A percentile compares a stretch with the other conserved stretches of the same genome.
These are phyloP conservation scores for Clausena lansium DNA, from an alignment of 345 rosid genomes.

Conservation along the genomic window DNA sequence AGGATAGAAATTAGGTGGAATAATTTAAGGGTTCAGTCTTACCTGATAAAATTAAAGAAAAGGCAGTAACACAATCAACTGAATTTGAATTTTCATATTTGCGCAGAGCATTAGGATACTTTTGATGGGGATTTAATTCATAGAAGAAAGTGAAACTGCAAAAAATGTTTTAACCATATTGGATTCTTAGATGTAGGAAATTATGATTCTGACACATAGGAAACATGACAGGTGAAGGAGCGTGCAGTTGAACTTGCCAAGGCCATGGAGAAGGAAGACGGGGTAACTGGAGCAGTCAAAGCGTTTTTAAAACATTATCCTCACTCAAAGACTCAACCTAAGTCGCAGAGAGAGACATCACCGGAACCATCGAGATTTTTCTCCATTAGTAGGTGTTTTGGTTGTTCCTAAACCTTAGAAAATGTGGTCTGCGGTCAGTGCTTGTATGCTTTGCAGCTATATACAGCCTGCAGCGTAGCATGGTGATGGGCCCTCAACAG, in stretches of 20 bases:
- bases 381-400: slow-evolving; percentile 69
- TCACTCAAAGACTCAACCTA: slow-evolving; percentile 29
- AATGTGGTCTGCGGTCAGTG: background rate
- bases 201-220: background rate
- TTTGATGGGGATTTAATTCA: background rate
- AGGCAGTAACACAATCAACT: background rate
- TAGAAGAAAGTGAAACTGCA: background rate
- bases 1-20: background rate
- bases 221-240: slow-evolving; percentile 69
- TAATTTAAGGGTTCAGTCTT: too few relatives aligned
- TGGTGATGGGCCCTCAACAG: background rate
- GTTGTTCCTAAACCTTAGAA: slow-evolving; percentile 51
- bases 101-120: background rate
- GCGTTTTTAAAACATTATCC: slow-evolving; percentile 93
- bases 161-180: background rate
- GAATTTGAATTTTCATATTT: background rate
- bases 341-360: slow-evolving; percentile 26
- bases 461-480: background rate
- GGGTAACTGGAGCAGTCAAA: slow-evolving; percentile 91
- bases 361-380: slow-evolving; percentile 41
- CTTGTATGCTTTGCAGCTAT: background rate
- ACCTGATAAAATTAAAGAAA: background rate
- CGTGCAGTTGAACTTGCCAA: slow-evolving; percentile 79
- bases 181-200: background rate
- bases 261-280: slow-evolving; percentile 93